Evolutionary conservation across 805 yeast species (phyloP), one percentile per base, ranked within the genome.

Genomic region (Metschnikowia continentalis): DNA sequence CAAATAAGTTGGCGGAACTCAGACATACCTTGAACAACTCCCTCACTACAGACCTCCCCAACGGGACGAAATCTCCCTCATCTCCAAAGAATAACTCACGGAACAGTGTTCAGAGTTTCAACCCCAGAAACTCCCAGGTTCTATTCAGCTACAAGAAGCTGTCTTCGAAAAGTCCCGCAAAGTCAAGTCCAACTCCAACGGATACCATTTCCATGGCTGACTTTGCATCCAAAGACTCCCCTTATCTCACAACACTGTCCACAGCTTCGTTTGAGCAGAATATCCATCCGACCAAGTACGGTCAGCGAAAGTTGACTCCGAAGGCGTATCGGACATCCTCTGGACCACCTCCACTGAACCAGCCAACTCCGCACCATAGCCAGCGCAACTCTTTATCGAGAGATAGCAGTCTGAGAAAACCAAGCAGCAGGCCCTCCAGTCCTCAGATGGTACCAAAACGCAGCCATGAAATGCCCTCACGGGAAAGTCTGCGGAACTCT

Each of bases 131-230:
- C 54, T 69, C 75, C 3, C 76, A 70, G 54, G 51, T 66, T 41
- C 57, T 72, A 38, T 72, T 72, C 57, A 64, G 64, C 42, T 72
- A 72, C 54, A 62, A 67, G 30, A 64, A 59, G n/a, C 40, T 36
- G 47, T 23, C 41, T 14, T 26, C 55, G 19, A 19, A 32, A 20
- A 46, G 50, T 22, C 46, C 47, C 5, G n/a, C 48, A n/a, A n/a
- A 42, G 10, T 37, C 45, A 20, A 19, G 7, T 6, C 38, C 44
- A 13, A 30, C 17, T 10, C 38, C 26, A 2, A 30, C 43, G 5
- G 33, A 47, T 7, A 41, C 35, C 17, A 33, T 43, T 10, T 41
- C 53, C n/a, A 33, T 52, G 45, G 51, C 26, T 6, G 46, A 40
- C 14, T 30, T 47, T 41, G 45, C 49, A 19, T 32, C 47, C 19